phyloP scores from a whole-genome alignment of 1,284 basidiomycete species.

The Boletus chippewaensis region DNA sequence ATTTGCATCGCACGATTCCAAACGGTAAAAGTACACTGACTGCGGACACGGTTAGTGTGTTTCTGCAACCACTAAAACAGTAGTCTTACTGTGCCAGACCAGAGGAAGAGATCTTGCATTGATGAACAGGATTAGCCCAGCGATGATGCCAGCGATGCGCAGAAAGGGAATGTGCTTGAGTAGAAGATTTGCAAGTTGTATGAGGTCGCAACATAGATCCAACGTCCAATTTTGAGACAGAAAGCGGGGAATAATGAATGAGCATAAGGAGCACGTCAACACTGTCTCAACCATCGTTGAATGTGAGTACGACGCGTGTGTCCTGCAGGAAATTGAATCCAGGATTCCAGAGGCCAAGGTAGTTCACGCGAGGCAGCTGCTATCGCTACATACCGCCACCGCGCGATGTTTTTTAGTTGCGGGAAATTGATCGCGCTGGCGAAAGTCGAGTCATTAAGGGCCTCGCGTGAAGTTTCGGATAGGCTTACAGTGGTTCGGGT shows the following conservation, averaged over 20 bases:
- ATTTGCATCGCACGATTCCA: slow-evolving; percentile 27
- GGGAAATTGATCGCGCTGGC: no score
- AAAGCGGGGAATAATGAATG: not conserved
- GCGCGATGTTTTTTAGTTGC: no score
- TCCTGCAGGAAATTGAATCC: not conserved
- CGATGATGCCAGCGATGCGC: not conserved
- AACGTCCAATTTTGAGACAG: slow-evolving; percentile 4
- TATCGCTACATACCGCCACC: no score
- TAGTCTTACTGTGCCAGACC: slow-evolving; percentile 55
- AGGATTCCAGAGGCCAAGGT: no score
- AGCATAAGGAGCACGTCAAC: slow-evolving; percentile 7
- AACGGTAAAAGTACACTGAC: slow-evolving; percentile 50
- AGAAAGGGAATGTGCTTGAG: not conserved
- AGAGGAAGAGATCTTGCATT: slow-evolving; percentile 55
- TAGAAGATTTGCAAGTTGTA: not conserved
- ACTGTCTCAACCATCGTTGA: not conserved
- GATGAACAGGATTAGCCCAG: slow-evolving; percentile 38
- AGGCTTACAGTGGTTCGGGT: not conserved
- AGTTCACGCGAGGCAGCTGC: not conserved
- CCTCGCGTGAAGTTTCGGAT: not conserved
- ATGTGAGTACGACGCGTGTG: not conserved
- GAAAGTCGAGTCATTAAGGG: no score
- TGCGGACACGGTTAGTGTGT: slow-evolving; percentile 21
- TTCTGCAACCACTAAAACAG: not conserved
- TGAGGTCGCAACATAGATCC: not conserved